phyloP scores from a whole-genome alignment of 2,329 filamentous ascomycete species.

The Hawksworthiomyces lignivorus region DNA sequence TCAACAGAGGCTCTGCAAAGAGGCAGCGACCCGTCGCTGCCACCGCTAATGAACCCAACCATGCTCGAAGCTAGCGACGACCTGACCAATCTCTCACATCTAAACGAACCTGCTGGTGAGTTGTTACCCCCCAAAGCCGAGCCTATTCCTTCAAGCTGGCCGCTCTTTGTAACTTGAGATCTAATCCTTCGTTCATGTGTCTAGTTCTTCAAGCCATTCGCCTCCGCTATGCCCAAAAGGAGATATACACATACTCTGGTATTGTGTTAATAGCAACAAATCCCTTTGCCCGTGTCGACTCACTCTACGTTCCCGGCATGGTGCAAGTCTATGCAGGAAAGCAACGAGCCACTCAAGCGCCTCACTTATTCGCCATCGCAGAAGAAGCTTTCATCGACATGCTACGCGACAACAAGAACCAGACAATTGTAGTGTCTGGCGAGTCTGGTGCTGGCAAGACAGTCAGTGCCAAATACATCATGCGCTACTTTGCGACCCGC shows the following conservation, averaged over 20 bases:
- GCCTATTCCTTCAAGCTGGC: too few species aligned
- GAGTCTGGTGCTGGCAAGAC: constrained; percentile 99
- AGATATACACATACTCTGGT: constrained; percentile 99
- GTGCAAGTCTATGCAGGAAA: constrained; percentile 99
- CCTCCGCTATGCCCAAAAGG: constrained; percentile 93
- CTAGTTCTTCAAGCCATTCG: constrained; percentile 94
- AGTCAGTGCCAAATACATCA: constrained; percentile 99
- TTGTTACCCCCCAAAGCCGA: too few species aligned
- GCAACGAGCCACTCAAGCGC: constrained; percentile 91
- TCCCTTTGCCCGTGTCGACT: constrained; percentile 94
- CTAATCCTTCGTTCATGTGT: too few species aligned
- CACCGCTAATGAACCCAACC: constrained; percentile 93
- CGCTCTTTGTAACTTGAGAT: too few species aligned
- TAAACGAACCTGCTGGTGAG: constrained; percentile 95
- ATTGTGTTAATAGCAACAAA: constrained; percentile 98
- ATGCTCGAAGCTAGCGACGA: constrained; percentile 99
- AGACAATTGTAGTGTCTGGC: constrained; percentile 98
- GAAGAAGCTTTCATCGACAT: constrained; percentile 99
- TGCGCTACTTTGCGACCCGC: constrained; percentile 98
- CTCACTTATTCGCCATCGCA: constrained; percentile 96
- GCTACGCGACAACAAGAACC: constrained; percentile 90
- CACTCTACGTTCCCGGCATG: constrained; percentile 97
- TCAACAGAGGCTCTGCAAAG: constrained; percentile 68
- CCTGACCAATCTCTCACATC: constrained; percentile 90
- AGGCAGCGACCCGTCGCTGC: constrained; percentile 69